A percentile compares a stretch with the other conserved stretches of the same genome.
Evolutionary conservation across 106 monocot species (phyloP).

Genomic region (Apostasia shenzhenica): DNA sequence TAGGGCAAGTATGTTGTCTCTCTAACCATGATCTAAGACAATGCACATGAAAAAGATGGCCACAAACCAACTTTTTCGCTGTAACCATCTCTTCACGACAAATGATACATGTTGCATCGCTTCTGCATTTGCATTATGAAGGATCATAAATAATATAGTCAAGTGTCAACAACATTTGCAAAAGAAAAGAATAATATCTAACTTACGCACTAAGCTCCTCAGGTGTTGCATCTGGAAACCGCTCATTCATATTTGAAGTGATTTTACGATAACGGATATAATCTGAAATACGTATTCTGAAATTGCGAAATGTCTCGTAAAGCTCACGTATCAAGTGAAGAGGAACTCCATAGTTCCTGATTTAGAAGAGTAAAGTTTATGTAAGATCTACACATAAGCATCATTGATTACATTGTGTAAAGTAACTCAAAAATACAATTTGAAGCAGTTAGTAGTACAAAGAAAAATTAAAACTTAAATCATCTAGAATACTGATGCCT

Average conservation of each 20-base stretch:
- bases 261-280: constrained; percentile 82
- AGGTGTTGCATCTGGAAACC: constrained; percentile 86
- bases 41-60: constrained; percentile 95
- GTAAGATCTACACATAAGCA: too few relatives aligned
- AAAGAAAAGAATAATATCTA: background rate
- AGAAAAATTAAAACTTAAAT: too few relatives aligned
- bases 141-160: background rate
- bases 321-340: constrained; percentile 95
- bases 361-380: background rate
- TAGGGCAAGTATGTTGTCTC: constrained; percentile 93
- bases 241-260: constrained; percentile 94
- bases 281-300: constrained; percentile 74
- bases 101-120: constrained; percentile 96
- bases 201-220: constrained; percentile 81
- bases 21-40: constrained; percentile 93
- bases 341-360: constrained; percentile 82
- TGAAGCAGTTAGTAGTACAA: background rate
- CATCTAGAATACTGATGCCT: too few relatives aligned
- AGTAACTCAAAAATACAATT: background rate
- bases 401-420: too few relatives aligned
- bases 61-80: constrained; percentile 92
- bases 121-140: constrained; percentile 30
- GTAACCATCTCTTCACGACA: constrained; percentile 95
- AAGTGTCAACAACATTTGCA: background rate
- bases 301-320: constrained; percentile 93